A percentile compares a stretch with the other conserved stretches of the same genome.
These are phyloP conservation scores for Periconia sp. DNA, from an alignment of 2,329 filamentous ascomycete genomes.

Conservation along the genomic window DNA sequence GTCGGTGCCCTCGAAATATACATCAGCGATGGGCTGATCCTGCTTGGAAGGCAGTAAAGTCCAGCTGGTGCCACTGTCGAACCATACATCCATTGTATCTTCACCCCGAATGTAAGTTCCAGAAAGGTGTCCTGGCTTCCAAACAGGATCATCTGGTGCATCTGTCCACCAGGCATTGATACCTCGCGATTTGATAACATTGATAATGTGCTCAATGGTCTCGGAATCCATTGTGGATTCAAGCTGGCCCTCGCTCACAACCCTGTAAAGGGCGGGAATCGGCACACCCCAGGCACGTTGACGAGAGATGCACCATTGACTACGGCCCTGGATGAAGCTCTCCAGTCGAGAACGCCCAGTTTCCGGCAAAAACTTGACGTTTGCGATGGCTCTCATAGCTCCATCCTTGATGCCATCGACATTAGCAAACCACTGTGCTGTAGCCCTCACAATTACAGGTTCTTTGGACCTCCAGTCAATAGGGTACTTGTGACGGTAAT, in stretches of 20 bases:
- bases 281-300: conserved; percentile 97
- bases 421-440: conserved; percentile 97
- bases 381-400: conserved; percentile 71
- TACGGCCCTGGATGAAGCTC: conserved; percentile 85
- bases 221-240: conserved; percentile 79
- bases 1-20: conserved; percentile 93
- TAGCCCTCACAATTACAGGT: conserved; percentile 88
- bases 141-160: conserved; percentile 72
- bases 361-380: conserved; percentile 80
- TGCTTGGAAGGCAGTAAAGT: conserved; percentile 50
- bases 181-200: conserved; percentile 75
- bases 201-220: conserved; percentile 84
- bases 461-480: conserved; percentile 98
- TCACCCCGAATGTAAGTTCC: conserved; percentile 73
- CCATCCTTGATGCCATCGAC: conserved; percentile 80
- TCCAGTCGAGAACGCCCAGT: conserved; percentile 75
- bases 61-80: conserved; percentile 97
- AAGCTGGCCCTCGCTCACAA: conserved; percentile 59
- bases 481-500: conserved; percentile 89
- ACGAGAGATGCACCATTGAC: conserved; percentile 97
- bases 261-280: conserved; percentile 86
- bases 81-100: conserved; percentile 99
- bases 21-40: conserved; percentile 67
- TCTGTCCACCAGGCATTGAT: conserved; percentile 97
- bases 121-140: conserved; percentile 72